phyloP scores from a whole-genome alignment of 345 rosid genomes.

The Salix viminalis region DNA sequence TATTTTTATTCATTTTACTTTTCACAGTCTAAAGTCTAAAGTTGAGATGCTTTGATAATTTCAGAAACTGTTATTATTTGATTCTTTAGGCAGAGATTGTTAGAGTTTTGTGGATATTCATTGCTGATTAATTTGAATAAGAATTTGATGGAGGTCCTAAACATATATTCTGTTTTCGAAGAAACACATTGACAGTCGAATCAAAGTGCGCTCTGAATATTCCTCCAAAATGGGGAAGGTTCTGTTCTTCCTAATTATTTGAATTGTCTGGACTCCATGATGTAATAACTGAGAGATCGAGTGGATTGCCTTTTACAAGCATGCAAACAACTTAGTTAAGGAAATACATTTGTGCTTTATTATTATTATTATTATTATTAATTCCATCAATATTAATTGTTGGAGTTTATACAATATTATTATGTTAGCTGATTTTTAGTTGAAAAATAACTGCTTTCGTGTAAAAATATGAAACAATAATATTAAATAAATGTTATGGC shows the following conservation, averaged over 20 bases:
- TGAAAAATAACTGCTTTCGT: background rate
- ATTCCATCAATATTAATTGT: background rate
- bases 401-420: background rate
- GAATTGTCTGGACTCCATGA: background rate
- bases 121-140: background rate
- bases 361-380: background rate
- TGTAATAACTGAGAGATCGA: background rate
- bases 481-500: constrained; percentile 1
- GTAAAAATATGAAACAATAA: background rate
- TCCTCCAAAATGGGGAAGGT: constrained; percentile 28
- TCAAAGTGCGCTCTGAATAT: constrained; percentile 30
- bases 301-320: background rate
- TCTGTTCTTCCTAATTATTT: constrained; percentile 3
- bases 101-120: background rate
- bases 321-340: constrained; percentile 1
- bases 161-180: constrained; percentile 17
- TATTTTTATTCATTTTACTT: background rate
- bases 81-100: background rate
- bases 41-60: background rate
- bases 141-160: background rate
- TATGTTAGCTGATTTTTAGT: background rate
- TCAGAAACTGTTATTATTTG: background rate
- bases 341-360: background rate
- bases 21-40: constrained; percentile 9
- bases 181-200: constrained; percentile 12